Percentiles rank a stretch among this genome's conserved stretches.
phyloP scores from a whole-genome alignment of 1,284 basidiomycete species.

The Farysia itapuensis region DNA sequence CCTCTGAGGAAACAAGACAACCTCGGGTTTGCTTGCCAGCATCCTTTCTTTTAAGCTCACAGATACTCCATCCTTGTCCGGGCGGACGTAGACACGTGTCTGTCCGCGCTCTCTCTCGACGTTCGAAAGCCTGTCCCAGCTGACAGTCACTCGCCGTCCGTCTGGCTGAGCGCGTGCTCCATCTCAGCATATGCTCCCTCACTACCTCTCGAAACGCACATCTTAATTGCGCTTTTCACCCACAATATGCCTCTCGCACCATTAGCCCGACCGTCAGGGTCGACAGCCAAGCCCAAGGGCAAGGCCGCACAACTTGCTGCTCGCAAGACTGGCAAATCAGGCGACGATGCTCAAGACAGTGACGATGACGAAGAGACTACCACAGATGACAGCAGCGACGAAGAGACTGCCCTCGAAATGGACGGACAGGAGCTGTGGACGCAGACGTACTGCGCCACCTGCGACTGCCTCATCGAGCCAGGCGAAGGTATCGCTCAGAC shows the following conservation, averaged over 20 bases:
- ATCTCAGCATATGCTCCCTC: no score
- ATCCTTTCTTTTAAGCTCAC: no score
- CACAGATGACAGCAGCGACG: conserved; percentile 35
- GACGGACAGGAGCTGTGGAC: conserved; percentile 54
- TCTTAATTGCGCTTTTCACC: no score
- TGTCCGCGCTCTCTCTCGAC: no score
- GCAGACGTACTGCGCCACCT: conserved; percentile 47
- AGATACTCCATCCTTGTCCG: no score
- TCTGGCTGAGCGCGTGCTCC: no score
- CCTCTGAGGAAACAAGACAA: no score
- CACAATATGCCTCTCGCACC: background rate
- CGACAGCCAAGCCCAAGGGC: conserved; percentile 8
- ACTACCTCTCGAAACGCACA: no score
- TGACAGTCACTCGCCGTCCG: no score
- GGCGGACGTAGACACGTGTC: no score
- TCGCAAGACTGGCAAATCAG: background rate
- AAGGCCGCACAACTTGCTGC: conserved; percentile 1
- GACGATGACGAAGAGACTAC: conserved; percentile 29
- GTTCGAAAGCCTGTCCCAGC: no score
- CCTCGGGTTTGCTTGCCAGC: no score
- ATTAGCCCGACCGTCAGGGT: background rate
- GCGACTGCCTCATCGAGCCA: conserved; percentile 52
- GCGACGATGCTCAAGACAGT: conserved; percentile 7
- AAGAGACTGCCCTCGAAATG: conserved; percentile 47
- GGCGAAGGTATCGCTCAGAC: conserved; percentile 39